Percentiles rank a stretch among this genome's conserved stretches.
Evolutionary conservation across 768 basidiomycete species (phyloP).

Genomic region (Auricularia cornea): DNA sequence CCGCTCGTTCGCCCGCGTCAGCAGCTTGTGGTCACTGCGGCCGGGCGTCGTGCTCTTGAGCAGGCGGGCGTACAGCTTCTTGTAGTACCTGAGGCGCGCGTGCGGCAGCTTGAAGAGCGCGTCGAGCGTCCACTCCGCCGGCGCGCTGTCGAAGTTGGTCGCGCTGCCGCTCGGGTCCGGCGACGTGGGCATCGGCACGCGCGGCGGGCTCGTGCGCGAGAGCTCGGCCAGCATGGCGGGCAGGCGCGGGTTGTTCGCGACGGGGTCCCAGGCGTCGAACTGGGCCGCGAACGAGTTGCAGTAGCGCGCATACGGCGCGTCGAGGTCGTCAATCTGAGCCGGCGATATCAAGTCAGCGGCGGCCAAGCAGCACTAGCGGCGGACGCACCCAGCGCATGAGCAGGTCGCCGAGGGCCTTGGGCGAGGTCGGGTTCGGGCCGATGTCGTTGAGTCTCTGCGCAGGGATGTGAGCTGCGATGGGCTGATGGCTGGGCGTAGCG

Average conservation of each 20-base stretch:
- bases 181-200: conserved; percentile 30
- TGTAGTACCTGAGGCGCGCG: conserved; percentile 81
- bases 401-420: conserved; percentile 89
- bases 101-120: conserved; percentile 81
- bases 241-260: conserved; percentile 68
- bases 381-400: conserved; percentile 86
- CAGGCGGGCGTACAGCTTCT: conserved; percentile 77
- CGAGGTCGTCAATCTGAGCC: conserved; percentile 81
- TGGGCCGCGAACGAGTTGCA: conserved; percentile 60
- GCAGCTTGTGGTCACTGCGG: conserved; percentile 73
- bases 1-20: conserved; percentile 72
- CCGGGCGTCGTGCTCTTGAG: conserved; percentile 83
- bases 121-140: conserved; percentile 69
- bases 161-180: conserved; percentile 17
- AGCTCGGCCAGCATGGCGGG: conserved; percentile 58
- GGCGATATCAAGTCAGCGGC: no score
- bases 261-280: conserved; percentile 79
- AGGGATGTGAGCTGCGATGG: conserved; percentile 8
- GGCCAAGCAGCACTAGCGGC: no score
- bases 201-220: conserved; percentile 55
- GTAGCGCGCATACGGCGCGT: conserved; percentile 78
- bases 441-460: conserved; percentile 87
- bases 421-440: conserved; percentile 83
- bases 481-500: background rate
- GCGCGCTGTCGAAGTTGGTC: conserved; percentile 19